Evolutionary conservation across 371 early-diverging fungal species (phyloP), one percentile per base, ranked within the genome.

Genomic region (Parasitella parasitica): DNA sequence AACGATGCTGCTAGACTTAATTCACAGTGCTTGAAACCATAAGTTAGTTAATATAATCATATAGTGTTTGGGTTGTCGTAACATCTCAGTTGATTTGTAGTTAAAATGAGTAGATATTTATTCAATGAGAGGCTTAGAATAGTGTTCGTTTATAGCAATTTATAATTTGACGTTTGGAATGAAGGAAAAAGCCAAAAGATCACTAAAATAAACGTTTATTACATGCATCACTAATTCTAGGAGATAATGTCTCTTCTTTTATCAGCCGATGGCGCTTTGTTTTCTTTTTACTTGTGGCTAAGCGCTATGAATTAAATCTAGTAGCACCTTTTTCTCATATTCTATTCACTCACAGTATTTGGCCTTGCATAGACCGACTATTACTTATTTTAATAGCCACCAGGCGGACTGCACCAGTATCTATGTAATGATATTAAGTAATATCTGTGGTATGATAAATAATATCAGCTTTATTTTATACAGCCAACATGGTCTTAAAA

Each of bases 1-100:
- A n/a, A n/a, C n/a, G n/a, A n/a, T n/a, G n/a, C n/a, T n/a, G n/a
- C n/a, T n/a, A n/a, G n/a, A n/a, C n/a, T 49, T 60, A 60, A 52
- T 60, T 60, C 30, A 60, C 53, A 60, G 60, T 53, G 27, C 53
- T 60, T 60, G 53, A 51, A n/a, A n/a, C 39, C 59, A 50, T 50
- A 59, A 12, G 48, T 59, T 50, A 59, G 50, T 50, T 48, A 59
- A 59, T 35, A 59, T 35, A 50, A 50, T 59, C 52, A 60, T 57
- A 57, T 41, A 48, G 49, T 58, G 49, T 48, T 58, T 58, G 15
- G 36, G n/a, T 11, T 48, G 32, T 30, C 28, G 57, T n/a, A n/a
- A n/a, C n/a, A n/a, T n/a, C n/a, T n/a, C n/a, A n/a, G n/a, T 57
- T 57, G 57, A 48, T 22, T 58, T 58, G 36, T 48, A 58, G 58